These are phyloP conservation scores for Gastrolobium villosum DNA, from an alignment of 306 rosid species.

Conservation along the genomic window DNA sequence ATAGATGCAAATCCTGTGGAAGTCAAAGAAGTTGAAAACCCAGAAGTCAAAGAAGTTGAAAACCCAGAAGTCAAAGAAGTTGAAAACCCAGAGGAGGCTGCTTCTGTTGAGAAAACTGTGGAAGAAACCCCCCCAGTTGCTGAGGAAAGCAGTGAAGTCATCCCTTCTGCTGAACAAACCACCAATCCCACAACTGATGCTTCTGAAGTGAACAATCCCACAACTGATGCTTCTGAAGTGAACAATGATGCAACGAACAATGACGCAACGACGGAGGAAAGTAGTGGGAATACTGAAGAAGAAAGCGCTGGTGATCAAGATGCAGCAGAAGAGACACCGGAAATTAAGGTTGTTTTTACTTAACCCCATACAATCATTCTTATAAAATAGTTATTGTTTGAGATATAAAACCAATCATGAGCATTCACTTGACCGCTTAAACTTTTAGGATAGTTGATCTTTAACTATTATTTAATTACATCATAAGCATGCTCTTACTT, in stretches of 20 bases:
- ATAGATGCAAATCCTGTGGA: constrained; percentile 58
- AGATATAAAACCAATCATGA: background rate
- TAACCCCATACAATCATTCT: background rate
- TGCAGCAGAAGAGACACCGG: constrained; percentile 59
- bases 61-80: constrained; percentile 73
- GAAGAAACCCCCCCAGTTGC: constrained; percentile 50
- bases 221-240: constrained; percentile 41
- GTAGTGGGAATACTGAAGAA: constrained; percentile 60
- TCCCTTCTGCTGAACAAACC: constrained; percentile 50
- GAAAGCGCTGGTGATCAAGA: constrained; percentile 62
- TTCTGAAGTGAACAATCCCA: constrained; percentile 38
- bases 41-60: constrained; percentile 65
- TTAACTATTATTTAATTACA: background rate
- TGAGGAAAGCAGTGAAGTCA: constrained; percentile 43
- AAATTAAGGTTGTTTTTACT: constrained; percentile 66
- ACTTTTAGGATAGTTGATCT: background rate
- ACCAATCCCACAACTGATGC: constrained; percentile 46
- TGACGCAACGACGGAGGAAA: constrained; percentile 52
- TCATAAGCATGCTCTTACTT: background rate
- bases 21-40: constrained; percentile 64
- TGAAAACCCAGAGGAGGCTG: constrained; percentile 51
- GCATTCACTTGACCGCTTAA: background rate
- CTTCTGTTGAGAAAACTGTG: constrained; percentile 51
- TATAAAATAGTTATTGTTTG: background rate
- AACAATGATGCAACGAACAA: constrained; percentile 35